Evolutionary conservation across 2,329 filamentous ascomycete species (phyloP).

Genomic region (Cadophora gregata): DNA sequence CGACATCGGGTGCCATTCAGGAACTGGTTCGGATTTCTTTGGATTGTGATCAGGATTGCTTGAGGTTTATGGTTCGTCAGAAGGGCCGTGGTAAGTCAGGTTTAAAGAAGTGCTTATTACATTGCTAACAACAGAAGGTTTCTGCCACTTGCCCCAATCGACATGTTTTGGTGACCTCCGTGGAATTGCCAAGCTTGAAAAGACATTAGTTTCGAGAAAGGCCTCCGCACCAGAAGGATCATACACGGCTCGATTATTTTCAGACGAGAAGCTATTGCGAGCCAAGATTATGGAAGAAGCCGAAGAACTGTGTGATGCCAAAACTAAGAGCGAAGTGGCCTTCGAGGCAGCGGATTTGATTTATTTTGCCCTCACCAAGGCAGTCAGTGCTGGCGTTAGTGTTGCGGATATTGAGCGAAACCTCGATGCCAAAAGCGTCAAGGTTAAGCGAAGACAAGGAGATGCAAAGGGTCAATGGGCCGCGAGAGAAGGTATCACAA

Average conservation of each 20-base stretch:
- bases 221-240: constrained; percentile 84
- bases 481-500: constrained; percentile 74
- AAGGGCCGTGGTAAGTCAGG: constrained; percentile 68
- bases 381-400: constrained; percentile 81
- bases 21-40: constrained; percentile 83
- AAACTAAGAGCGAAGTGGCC: constrained; percentile 80
- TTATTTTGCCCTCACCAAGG: constrained; percentile 94
- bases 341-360: constrained; percentile 95
- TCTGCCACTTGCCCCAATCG: constrained; percentile 92
- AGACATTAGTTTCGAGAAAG: constrained; percentile 84
- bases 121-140: constrained; percentile 54
- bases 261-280: constrained; percentile 83
- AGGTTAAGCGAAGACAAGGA: constrained; percentile 90
- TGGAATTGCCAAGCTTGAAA: constrained; percentile 84
- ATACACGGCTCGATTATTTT: constrained; percentile 92
- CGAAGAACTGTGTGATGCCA: constrained; percentile 89
- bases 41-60: constrained; percentile 92
- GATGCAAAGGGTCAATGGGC: constrained; percentile 95
- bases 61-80: constrained; percentile 89
- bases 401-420: constrained; percentile 91
- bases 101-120: neutral
- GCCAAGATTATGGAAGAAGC: constrained; percentile 99
- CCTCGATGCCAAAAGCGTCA: constrained; percentile 91
- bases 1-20: constrained; percentile 92
- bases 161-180: constrained; percentile 89